These are phyloP conservation scores for Solanum gandarillasii DNA, from an alignment of 257 asterid species.

Conservation along the genomic window DNA sequence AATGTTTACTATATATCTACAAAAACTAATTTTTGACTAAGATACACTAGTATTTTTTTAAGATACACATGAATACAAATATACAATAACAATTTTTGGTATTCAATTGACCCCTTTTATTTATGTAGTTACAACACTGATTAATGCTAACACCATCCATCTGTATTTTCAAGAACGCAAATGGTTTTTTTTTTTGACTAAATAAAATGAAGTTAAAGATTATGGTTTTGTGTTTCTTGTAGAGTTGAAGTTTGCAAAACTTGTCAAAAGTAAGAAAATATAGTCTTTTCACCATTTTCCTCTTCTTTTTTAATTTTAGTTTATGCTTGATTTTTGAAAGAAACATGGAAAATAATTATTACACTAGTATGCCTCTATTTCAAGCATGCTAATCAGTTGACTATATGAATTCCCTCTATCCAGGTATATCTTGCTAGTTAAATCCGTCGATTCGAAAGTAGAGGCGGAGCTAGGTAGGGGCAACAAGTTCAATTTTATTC, in stretches of 20 bases:
- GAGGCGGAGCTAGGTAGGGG: not conserved
- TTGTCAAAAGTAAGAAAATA: not conserved
- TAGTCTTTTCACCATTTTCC: not conserved
- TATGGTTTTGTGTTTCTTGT: not conserved
- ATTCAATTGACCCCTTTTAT: not conserved
- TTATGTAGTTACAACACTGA: not conserved
- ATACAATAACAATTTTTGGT: not conserved
- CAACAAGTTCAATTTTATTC: not conserved
- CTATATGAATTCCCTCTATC: not conserved
- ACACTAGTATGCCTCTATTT: not conserved
- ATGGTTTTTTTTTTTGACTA: not conserved
- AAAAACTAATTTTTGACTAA: not conserved
- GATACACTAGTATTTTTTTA: too few relatives aligned
- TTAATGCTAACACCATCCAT: not conserved
- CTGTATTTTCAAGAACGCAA: not conserved
- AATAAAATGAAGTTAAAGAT: not conserved
- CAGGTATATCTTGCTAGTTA: not conserved
- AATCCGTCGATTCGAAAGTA: not conserved
- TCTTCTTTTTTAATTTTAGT: too few relatives aligned
- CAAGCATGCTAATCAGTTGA: not conserved
- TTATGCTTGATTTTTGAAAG: not conserved
- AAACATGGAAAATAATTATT: not conserved
- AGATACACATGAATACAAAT: too few relatives aligned
- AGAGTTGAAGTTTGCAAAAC: not conserved
- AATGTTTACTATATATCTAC: not conserved